Base-by-base conservation (phyloP, 192 early-diverging fungal species). In the Dimargaris cristalligena region DNA sequence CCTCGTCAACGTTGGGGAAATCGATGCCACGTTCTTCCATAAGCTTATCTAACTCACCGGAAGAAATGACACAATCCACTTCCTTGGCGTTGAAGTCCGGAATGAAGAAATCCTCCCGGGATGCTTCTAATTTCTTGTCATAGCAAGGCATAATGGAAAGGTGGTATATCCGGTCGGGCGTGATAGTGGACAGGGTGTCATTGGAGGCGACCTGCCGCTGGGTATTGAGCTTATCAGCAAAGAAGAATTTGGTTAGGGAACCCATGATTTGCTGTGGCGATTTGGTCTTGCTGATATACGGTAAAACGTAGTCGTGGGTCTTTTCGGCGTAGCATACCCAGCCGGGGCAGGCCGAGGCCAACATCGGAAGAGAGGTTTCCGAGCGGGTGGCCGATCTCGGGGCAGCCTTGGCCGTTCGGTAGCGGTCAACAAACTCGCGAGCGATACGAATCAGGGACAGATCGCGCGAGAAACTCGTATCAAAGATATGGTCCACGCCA, bases 311-410 rank as follows among this genome's bases (percentile, higher is more conserved):
- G 18, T 78, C 81, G 61, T 99, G 94, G 0, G 96, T 97, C 72
- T 97, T 99, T 73, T 99, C 96, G 14, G 92, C 92, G 62, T 99
- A 99, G 71, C 96, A 99, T 28, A 99, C 89, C 92, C 92, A 99
- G 16, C 94, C 92, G 50, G 81, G 79, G 54, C 79, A 83, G 55
- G 78, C 70, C 44, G 80, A 82, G 18, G 80, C 80, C 14, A 82
- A 59, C 71, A 84, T 77, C n/a, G 80, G 80, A 35, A 88, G 57
- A 28, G 54, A 14, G 30, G 2, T 26, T 18, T 1, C 50, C 14
- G 20, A 25, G 30, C 50, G 6, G 6, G 50, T 9, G 30, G 20
- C 0, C 20, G n/a, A n/a, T n/a, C 2, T 25, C 46, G n/a, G n/a
- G 25, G 46, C 20, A 47, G 46, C 20, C 46, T 47, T 18, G 14